Conservation (phyloP, 1,139 yeast genomes). For the Sugiyamaella neomexicana region DNA sequence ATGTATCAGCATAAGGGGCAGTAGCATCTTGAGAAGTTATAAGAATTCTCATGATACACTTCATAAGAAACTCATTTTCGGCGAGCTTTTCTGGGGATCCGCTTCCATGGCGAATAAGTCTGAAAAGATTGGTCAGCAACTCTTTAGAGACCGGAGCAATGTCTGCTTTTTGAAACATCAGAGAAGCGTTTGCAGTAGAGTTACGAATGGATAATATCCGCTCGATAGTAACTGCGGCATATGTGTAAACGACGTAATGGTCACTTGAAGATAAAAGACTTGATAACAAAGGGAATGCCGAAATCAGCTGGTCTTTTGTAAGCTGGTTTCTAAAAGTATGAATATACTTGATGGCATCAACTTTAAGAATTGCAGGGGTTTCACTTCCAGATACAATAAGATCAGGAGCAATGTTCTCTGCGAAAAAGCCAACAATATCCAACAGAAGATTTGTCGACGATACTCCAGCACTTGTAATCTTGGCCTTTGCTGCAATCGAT, state of each 20-base stretch:
- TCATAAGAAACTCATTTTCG: slow-evolving; percentile 91
- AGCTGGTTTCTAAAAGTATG: slow-evolving; percentile 89
- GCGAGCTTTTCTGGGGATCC: slow-evolving; percentile 85
- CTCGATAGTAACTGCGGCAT: slow-evolving; percentile 90
- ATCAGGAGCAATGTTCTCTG: slow-evolving; percentile 78
- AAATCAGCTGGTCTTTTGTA: slow-evolving; percentile 76
- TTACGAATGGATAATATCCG: slow-evolving; percentile 74
- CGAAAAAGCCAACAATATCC: slow-evolving; percentile 85
- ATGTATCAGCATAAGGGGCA: slow-evolving; percentile 44
- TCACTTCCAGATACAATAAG: slow-evolving; percentile 52
- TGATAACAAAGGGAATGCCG: slow-evolving; percentile 79
- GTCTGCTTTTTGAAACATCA: slow-evolving; percentile 70
- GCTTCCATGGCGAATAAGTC: slow-evolving; percentile 59
- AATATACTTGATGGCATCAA: slow-evolving; percentile 90
- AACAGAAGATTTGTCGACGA: slow-evolving; percentile 79
- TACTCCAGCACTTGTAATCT: slow-evolving; percentile 83
- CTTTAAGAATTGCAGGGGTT: slow-evolving; percentile 58
- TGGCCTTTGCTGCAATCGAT: slow-evolving; percentile 88
- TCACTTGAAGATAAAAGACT: slow-evolving; percentile 59
- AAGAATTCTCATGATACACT: slow-evolving; percentile 80
- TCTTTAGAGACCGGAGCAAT: slow-evolving; percentile 56
- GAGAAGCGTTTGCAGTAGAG: slow-evolving; percentile 22
- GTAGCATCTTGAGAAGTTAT: slow-evolving; percentile 67
- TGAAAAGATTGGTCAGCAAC: slow-evolving; percentile 64
- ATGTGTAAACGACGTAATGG: slow-evolving; percentile 79